Evolutionary conservation across 768 basidiomycete genomes (phyloP).

Genomic region (Ephemerocybe angulata): DNA sequence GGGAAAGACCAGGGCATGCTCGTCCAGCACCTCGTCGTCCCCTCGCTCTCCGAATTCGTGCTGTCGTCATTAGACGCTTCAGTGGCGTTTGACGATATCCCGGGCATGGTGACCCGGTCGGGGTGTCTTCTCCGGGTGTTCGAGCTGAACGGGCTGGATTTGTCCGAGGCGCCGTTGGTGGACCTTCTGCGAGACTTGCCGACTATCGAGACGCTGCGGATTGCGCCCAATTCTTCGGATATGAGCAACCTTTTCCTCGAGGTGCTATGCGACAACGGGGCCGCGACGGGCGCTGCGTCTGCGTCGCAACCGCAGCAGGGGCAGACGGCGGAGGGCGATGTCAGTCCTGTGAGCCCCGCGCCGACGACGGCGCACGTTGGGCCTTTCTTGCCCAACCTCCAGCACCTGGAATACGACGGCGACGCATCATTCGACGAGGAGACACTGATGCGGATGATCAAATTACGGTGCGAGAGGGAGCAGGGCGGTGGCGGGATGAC

Average conservation of each 20-base stretch:
- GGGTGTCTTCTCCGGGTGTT: not conserved
- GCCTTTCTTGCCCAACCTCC: not conserved
- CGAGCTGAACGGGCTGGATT: not conserved
- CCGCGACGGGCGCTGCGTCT: not conserved
- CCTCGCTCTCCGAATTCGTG: not conserved
- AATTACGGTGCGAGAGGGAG: not conserved
- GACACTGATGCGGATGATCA: not conserved
- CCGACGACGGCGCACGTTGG: too few relatives aligned
- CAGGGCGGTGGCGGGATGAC: not conserved
- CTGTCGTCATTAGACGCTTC: not conserved
- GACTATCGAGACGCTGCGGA: not conserved
- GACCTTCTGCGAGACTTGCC: not conserved
- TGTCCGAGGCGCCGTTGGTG: not conserved
- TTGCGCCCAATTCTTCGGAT: not conserved
- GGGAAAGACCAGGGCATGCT: conserved; percentile 1
- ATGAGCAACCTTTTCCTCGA: not conserved
- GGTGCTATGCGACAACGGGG: not conserved
- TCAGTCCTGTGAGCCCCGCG: not conserved
- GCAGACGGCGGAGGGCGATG: not conserved
- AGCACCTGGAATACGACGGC: conserved; percentile 1
- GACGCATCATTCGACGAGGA: not conserved
- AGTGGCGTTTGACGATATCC: not conserved
- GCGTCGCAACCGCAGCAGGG: not conserved
- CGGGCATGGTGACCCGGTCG: not conserved
- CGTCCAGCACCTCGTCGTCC: not conserved